Evolutionary conservation across 768 basidiomycete genomes (phyloP).

Genomic region (Tylopilus plumbeoviolaceoides): DNA sequence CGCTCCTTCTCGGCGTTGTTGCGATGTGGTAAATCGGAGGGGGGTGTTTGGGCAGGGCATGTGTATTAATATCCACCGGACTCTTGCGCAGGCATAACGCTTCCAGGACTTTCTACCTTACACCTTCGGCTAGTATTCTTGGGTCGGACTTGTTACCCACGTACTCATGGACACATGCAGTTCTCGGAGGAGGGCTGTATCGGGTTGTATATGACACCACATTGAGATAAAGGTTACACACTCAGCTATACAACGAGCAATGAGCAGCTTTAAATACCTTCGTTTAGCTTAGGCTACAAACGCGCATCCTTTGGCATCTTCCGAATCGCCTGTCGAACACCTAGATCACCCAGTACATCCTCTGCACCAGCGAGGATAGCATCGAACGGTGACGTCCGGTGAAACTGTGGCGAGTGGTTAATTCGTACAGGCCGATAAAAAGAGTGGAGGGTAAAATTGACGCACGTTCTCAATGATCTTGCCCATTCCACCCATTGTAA

Average conservation of each 20-base stretch:
- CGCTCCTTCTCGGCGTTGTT: conserved; percentile 5
- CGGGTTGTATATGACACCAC: conserved; percentile 8
- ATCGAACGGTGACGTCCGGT: conserved; percentile 80
- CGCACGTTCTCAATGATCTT: conserved; percentile 75
- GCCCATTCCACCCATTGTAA: conserved; percentile 88
- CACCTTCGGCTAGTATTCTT: conserved; percentile 3
- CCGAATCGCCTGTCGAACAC: conserved; percentile 68
- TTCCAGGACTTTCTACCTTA: conserved; percentile 9
- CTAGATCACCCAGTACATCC: conserved; percentile 70
- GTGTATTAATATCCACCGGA: not conserved
- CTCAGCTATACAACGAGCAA: not conserved
- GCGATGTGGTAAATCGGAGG: conserved; percentile 10
- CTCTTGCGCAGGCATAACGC: not conserved
- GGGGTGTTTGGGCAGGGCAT: not conserved
- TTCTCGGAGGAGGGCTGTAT: not conserved
- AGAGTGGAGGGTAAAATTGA: conserved; percentile 1
- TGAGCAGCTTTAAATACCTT: not conserved
- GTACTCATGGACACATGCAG: not conserved
- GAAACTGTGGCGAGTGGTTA: conserved; percentile 46
- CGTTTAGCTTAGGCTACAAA: conserved; percentile 37
- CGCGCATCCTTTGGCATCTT: conserved; percentile 57
- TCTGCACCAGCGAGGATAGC: conserved; percentile 80
- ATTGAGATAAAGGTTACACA: not conserved
- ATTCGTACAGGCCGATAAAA: not conserved
- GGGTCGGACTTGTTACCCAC: not conserved